Base-by-base conservation (phyloP, 139 green algal species). In the Eudorina sp. region DNA sequence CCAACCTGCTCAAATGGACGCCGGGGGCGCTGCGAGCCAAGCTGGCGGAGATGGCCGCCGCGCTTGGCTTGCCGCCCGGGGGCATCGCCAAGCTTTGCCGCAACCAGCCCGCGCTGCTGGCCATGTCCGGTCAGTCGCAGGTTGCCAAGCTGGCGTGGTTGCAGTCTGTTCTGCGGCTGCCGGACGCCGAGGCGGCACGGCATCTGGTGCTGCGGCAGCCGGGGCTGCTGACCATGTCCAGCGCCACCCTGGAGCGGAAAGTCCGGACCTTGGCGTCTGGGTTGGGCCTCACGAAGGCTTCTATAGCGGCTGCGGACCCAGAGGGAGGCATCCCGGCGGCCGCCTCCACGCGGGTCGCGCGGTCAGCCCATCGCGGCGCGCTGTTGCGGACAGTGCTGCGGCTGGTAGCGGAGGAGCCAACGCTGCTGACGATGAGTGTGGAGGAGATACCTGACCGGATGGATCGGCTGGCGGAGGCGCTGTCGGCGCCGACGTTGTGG, bases 61-160 rank as follows among this genome's bases (percentile, higher is more conserved):
- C 45, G 45, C 64, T 87, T 41, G n/a, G 21, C 27, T 21, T 87
- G 31, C 0, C 43, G 3, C 45, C 1, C 31, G 2, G 2, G 9
- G 62, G 48, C 64, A 43, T 87, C 19, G 45, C 31, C 3, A 43
- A 64, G n/a, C 81, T 87, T 31, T 51, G 31, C 31, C 81, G 81
- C 45, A 87, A 87, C 43, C 64, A 78, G 66, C 81, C 81, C 45
- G 38, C 45, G n/a, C 81, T 87, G 11, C 46, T 87, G 64, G 45
- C 62, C 41, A 87, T 87, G 81, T 78, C 81, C n/a, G 21, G 9
- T 40, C 21, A 27, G 4, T 19, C 19, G 0, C 21, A 79, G 62
- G 81, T 45, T 31, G 64, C 25, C 38, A 78, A 78, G 81, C 31
- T 87, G 81, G 6, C 1, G 23, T 18, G 31, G 8, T 45, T 87